Conservation (phyloP, 805 yeast species). For the Starmerella cellae region DNA sequence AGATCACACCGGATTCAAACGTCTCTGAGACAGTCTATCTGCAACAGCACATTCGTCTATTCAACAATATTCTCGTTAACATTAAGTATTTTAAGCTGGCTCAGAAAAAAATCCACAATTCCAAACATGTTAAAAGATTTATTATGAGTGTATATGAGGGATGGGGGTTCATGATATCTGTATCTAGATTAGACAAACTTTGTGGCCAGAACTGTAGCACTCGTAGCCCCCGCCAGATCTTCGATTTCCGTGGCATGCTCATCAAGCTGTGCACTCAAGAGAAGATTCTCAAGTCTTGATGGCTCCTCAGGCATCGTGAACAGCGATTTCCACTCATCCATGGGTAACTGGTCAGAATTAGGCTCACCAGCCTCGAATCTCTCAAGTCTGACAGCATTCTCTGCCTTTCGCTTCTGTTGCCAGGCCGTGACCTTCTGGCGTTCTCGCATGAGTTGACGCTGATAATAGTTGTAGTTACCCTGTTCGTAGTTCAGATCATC, state of each 20-base stretch:
- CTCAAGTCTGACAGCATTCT: conserved; percentile 40
- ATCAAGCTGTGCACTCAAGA: conserved; percentile 54
- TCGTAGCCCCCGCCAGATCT: conserved; percentile 39
- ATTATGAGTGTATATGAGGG: no score
- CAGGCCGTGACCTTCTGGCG: conserved; percentile 56
- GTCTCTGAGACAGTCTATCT: no score
- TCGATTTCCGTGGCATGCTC: conserved; percentile 60
- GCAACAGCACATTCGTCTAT: no score
- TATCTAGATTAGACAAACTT: conserved; percentile 6
- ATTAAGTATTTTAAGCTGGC: no score
- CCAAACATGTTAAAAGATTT: no score
- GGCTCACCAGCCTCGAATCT: conserved; percentile 29
- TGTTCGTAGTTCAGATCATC: conserved; percentile 69
- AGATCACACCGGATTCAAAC: no score
- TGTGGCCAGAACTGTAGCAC: conserved; percentile 11
- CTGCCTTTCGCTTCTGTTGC: conserved; percentile 56
- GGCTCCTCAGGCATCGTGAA: conserved; percentile 65
- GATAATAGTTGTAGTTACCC: conserved; percentile 68
- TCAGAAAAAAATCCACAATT: no score
- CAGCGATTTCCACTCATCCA: conserved; percentile 51
- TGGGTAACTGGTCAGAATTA: conserved; percentile 38
- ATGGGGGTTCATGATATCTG: no score
- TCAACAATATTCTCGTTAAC: no score
- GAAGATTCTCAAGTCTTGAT: conserved; percentile 57
- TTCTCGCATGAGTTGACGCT: conserved; percentile 62